Evolutionary conservation across 805 yeast genomes (phyloP), one percentile per base, ranked within the genome.

Genomic region (Alloascoidea hylecoeti): DNA sequence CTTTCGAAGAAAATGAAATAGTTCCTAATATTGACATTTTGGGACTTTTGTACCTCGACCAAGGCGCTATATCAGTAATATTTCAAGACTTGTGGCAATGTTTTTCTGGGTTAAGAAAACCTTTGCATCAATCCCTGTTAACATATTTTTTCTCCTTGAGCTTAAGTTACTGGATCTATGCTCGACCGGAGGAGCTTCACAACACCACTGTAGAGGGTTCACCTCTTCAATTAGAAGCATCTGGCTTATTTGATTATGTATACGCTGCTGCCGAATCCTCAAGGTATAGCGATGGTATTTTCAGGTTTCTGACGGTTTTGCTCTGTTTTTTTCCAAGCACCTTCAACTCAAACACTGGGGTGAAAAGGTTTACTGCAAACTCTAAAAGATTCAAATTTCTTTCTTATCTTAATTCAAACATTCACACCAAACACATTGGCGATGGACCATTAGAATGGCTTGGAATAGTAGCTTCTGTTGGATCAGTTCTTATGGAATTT

Each of bases 21-120:
- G 51, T 70, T 13, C 66, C 63, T 17, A 52, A 64, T 35, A 50
- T 70, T 32, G 78, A 74, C 41, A 49, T 70, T 33, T 51, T 73
- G 34, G 60, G 68, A 1, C 51, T 62, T 33, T 54, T 63, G 3
- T 23, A 23, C 30, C 30, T 23, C 30, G 9, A 23, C n/a, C 13
- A 23, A 23, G 30, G n/a, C 13, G 9, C 30, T 9, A 9, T 23
- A 9, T 9, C 13, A 9, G 30, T 9, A 23, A 9, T 23, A 23
- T 23, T 23, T n/a, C 9, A 23, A n/a, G 30, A 23, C 9, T 9
- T 23, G n/a, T 23, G 30, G 30, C 30, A 23, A n/a, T 23, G 9
- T 23, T 9, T 23, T 9, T 9, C 13, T 23, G 9, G 13, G n/a
- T 9, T 23, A 9, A 9, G 30, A 9, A 9, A 23, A n/a, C 30